Percentiles rank a stretch among this genome's conserved stretches.
Evolutionary conservation across 169 alveolate genomes (phyloP).

Genomic region (Plasmodium vinckei): DNA sequence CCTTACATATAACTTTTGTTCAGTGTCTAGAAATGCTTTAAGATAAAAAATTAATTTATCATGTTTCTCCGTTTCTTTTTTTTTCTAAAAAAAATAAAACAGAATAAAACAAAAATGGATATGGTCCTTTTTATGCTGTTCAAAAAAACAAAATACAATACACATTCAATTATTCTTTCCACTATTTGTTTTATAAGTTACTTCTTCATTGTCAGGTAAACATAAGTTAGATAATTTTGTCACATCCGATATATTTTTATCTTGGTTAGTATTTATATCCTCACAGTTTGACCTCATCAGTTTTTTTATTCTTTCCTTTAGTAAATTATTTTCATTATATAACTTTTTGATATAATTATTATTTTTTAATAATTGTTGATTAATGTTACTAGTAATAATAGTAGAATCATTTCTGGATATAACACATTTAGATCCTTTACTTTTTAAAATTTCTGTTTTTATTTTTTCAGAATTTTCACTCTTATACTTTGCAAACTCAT

Average conservation of each 20-base stretch:
- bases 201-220: slow-evolving; percentile 6
- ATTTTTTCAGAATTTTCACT: slow-evolving; percentile 20
- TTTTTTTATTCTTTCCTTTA: slow-evolving; percentile 65
- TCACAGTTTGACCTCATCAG: slow-evolving; percentile 13
- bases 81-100: slow-evolving; percentile 11
- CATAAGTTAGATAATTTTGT: neutral
- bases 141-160: no score
- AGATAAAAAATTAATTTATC: slow-evolving; percentile 41
- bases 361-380: slow-evolving; percentile 28
- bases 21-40: slow-evolving; percentile 68
- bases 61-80: slow-evolving; percentile 19
- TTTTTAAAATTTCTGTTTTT: slow-evolving; percentile 43
- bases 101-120: neutral
- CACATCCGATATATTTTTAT: neutral
- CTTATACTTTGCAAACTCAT: slow-evolving; percentile 40
- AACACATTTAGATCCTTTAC: slow-evolving; percentile 30
- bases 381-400: neutral
- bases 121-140: neutral
- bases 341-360: slow-evolving; percentile 53
- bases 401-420: slow-evolving; percentile 5
- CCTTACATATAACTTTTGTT: slow-evolving; percentile 61
- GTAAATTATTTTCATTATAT: slow-evolving; percentile 63
- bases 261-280: neutral
- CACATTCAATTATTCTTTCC: neutral
- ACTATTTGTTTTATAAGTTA: neutral